phyloP scores from a whole-genome alignment of 1,284 basidiomycete species.

The Ustilago trichophora region DNA sequence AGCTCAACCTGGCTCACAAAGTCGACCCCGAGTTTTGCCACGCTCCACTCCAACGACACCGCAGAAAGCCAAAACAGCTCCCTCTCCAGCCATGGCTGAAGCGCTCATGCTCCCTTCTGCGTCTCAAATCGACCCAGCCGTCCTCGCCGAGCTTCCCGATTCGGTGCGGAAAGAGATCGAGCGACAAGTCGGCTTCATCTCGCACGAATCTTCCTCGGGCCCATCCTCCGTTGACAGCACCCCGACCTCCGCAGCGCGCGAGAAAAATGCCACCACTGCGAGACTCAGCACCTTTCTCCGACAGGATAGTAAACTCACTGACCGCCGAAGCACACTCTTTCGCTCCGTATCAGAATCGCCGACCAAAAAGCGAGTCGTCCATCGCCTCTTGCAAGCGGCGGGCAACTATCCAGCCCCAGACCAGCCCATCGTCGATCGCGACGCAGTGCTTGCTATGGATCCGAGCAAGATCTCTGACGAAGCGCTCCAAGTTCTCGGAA shows the following conservation, averaged over 20 bases:
- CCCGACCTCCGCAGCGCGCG: conserved; percentile 17
- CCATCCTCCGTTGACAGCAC: conserved; percentile 27
- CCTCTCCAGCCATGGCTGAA: conserved; percentile 25
- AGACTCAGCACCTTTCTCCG: conserved; percentile 15
- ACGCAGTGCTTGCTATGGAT: conserved; percentile 31
- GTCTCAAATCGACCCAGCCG: conserved; percentile 60
- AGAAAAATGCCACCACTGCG: conserved; percentile 13
- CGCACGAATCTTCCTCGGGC: conserved; percentile 12
- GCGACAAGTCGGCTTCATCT: conserved; percentile 29
- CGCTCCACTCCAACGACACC: conserved; percentile 38
- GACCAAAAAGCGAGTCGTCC: conserved; percentile 28
- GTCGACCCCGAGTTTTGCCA: conserved; percentile 15
- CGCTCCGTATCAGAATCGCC: conserved; percentile 41
- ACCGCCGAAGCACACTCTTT: conserved; percentile 11
- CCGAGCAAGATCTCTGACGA: conserved; percentile 26
- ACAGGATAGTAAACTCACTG: neutral
- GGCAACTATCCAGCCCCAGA: conserved; percentile 11
- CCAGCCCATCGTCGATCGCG: conserved; percentile 21
- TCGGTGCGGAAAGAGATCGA: conserved; percentile 56
- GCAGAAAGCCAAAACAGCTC: conserved; percentile 33
- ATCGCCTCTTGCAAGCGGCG: conserved; percentile 11
- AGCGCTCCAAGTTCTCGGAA: conserved; percentile 35
- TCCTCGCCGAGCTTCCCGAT: conserved; percentile 57
- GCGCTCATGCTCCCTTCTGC: conserved; percentile 50
- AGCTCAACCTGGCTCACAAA: conserved; percentile 10